A percentile compares a stretch with the other conserved stretches of the same genome.
Conservation (phyloP, 768 basidiomycete species). For the Panus rudis region DNA sequence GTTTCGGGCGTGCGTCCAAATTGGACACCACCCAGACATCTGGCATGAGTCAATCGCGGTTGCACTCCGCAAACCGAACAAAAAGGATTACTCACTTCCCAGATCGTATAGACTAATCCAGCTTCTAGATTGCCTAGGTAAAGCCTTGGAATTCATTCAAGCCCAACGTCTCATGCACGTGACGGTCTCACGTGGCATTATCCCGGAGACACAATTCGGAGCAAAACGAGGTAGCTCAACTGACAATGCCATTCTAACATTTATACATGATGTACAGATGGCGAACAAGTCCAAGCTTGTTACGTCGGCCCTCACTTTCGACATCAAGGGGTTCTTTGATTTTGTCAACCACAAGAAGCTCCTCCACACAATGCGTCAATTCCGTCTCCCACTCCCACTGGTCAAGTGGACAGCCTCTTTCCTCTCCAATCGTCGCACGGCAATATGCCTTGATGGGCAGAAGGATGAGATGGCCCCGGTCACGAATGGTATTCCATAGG, state of each 20-base stretch:
- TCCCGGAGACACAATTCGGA: constrained; percentile 25
- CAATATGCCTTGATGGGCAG: constrained; percentile 12
- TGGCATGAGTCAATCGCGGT: constrained; percentile 25
- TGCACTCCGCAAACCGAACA: constrained; percentile 28
- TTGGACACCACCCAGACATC: constrained; percentile 7
- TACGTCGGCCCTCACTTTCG: constrained; percentile 12
- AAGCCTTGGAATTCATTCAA: constrained; percentile 24
- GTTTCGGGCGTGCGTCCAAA: not conserved
- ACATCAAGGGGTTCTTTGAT: constrained; percentile 19
- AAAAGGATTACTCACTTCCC: constrained; percentile 29
- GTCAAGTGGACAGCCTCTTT: constrained; percentile 10
- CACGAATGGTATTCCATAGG: constrained; percentile 28
- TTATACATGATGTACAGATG: constrained; percentile 14
- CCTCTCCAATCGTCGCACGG: constrained; percentile 5
- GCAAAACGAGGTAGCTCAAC: constrained; percentile 10
- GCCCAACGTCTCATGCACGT: constrained; percentile 19
- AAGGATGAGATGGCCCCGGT: constrained; percentile 20
- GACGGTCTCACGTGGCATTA: constrained; percentile 17
- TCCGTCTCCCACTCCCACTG: constrained; percentile 6
- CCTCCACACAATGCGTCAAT: constrained; percentile 1
- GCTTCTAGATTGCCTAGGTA: constrained; percentile 29
- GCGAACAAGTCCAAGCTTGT: constrained; percentile 3
- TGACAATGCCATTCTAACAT: constrained; percentile 11
- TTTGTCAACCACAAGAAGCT: constrained; percentile 15
- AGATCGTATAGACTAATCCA: constrained; percentile 29